phyloP scores from a whole-genome alignment of 2,329 filamentous ascomycete species.

The Graphiopsis chlorocephala region DNA sequence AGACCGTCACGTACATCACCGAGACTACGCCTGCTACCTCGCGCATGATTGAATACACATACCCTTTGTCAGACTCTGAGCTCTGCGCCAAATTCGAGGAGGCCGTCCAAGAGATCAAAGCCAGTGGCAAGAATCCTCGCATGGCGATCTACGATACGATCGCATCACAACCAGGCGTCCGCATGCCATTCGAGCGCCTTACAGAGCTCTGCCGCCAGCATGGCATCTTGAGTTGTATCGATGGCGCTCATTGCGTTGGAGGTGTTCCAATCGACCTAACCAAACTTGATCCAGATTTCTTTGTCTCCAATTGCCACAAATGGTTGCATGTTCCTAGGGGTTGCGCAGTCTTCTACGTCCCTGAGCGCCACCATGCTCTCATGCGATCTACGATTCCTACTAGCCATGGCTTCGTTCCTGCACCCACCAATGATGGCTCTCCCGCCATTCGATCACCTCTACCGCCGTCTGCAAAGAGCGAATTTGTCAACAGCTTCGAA shows the following conservation, averaged over 20 bases:
- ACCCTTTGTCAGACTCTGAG: constrained; percentile 68
- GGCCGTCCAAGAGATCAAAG: constrained; percentile 53
- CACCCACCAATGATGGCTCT: constrained; percentile 17
- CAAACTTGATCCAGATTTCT: constrained; percentile 74
- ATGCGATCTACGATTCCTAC: constrained; percentile 75
- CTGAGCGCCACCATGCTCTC: constrained; percentile 69
- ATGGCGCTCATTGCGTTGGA: constrained; percentile 82
- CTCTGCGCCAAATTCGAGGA: constrained; percentile 61
- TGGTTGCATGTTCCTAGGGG: constrained; percentile 82
- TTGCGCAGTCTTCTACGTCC: constrained; percentile 78
- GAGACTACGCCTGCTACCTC: constrained; percentile 59
- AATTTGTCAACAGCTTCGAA: constrained; percentile 70
- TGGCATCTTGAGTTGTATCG: constrained; percentile 70
- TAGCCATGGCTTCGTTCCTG: constrained; percentile 70
- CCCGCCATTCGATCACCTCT: constrained; percentile 37
- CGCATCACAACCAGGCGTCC: constrained; percentile 72
- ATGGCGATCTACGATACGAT: constrained; percentile 78
- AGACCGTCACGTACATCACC: constrained; percentile 67
- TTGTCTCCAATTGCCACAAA: constrained; percentile 83
- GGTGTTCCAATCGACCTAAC: constrained; percentile 70
- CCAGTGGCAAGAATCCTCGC: constrained; percentile 60
- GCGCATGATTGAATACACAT: constrained; percentile 59
- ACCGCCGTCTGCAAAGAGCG: constrained; percentile 48
- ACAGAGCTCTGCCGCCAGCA: constrained; percentile 62
- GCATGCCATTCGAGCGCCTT: constrained; percentile 73